phyloP scores from a whole-genome alignment of 352 stramenopile genomes.

The Globisporangium paroecandrum region DNA sequence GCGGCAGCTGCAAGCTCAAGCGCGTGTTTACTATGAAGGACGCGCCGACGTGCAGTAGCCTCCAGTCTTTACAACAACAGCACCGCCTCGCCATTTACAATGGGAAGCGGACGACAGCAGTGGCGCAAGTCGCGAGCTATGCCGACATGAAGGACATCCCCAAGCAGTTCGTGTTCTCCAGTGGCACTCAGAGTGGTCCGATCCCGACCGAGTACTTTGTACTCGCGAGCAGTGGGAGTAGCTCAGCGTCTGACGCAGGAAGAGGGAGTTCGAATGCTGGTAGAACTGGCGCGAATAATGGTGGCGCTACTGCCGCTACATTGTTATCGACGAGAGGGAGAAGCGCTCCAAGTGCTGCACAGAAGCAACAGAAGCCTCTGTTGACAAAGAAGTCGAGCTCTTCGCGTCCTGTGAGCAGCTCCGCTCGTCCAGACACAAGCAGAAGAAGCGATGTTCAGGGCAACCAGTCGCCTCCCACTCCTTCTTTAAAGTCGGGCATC shows the following conservation, averaged over 20 bases:
- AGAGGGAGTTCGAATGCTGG: neutral
- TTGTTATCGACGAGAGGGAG: neutral
- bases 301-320: neutral
- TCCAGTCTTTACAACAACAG: neutral
- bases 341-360: neutral
- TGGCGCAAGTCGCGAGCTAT: slow-evolving; percentile 15
- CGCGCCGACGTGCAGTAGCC: slow-evolving; percentile 28
- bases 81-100: neutral
- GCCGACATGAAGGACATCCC: slow-evolving; percentile 55
- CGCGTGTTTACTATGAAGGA: slow-evolving; percentile 88
- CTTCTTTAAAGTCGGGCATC: too few species aligned
- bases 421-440: neutral
- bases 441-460: neutral
- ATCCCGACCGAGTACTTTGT: slow-evolving; percentile 65
- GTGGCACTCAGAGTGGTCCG: slow-evolving; percentile 7
- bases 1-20: slow-evolving; percentile 70
- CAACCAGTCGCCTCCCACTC: neutral
- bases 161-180: slow-evolving; percentile 60
- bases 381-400: neutral
- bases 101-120: neutral
- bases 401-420: slow-evolving; percentile 5
- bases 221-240: neutral
- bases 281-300: neutral
- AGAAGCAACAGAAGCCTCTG: neutral
- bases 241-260: neutral